These are phyloP conservation scores for Mycothermus thermophilus DNA, from an alignment of 495 filamentous ascomycete species.

Conservation along the genomic window DNA sequence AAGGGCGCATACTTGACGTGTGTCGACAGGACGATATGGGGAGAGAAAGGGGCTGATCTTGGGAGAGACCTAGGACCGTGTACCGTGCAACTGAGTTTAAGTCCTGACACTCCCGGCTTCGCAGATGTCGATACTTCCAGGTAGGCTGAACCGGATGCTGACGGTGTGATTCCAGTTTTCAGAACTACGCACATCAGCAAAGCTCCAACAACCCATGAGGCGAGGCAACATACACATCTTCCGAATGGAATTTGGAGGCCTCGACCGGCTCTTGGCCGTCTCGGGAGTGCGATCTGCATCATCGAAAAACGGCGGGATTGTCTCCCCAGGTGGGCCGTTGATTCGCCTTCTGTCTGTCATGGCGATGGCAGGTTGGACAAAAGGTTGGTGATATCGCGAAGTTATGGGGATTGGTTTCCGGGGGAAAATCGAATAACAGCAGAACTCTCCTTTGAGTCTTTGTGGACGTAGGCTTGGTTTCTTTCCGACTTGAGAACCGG, in stretches of 20 bases:
- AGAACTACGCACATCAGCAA: slow-evolving; percentile 44
- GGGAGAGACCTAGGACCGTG: slow-evolving; percentile 88
- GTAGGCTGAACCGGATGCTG: slow-evolving; percentile 88
- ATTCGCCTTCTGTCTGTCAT: slow-evolving; percentile 85
- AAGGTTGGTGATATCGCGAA: too few species aligned
- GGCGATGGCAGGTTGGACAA: too few species aligned
- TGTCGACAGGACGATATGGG: slow-evolving; percentile 77
- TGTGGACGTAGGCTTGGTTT: too few species aligned
- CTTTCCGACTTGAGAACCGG: too few species aligned
- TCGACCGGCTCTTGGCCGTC: slow-evolving; percentile 25
- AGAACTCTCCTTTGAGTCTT: too few species aligned
- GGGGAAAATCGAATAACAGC: background rate
- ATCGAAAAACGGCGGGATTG: slow-evolving; percentile 57
- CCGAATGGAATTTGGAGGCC: slow-evolving; percentile 48
- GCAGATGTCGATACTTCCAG: slow-evolving; percentile 61
- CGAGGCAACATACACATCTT: slow-evolving; percentile 59
- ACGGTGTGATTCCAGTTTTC: slow-evolving; percentile 82
- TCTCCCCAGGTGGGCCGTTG: slow-evolving; percentile 72
- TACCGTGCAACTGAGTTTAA: slow-evolving; percentile 84
- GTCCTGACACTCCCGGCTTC: slow-evolving; percentile 39
- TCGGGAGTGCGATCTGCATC: too few species aligned
- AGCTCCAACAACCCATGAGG: too few species aligned
- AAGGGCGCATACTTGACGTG: slow-evolving; percentile 96
- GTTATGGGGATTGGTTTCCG: slow-evolving; percentile 2
- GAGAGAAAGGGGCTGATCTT: slow-evolving; percentile 74